A percentile compares a stretch with the other conserved stretches of the same genome.
Conservation (phyloP, 495 filamentous ascomycete species). For the Lepidopterella palustris region DNA sequence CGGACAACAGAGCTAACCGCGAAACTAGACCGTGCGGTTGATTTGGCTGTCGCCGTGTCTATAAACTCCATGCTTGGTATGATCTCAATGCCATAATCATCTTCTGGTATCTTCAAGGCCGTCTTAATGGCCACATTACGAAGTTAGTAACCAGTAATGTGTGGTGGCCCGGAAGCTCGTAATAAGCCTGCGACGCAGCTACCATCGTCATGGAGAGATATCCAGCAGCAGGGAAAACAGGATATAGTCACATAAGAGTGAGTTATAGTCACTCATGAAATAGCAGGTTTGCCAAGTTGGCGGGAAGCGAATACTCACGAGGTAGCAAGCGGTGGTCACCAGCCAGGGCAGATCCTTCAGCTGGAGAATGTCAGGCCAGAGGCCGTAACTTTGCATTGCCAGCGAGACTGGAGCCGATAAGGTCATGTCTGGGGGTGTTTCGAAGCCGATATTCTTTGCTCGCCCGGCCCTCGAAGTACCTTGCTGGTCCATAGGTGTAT, state of each 20-base stretch:
- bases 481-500: constrained; percentile 11
- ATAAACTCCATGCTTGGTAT: constrained; percentile 16
- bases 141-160: constrained; percentile 11
- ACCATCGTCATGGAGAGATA: constrained; percentile 10
- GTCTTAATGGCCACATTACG: constrained; percentile 19
- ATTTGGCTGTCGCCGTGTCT: neutral
- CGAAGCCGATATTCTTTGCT: constrained; percentile 8
- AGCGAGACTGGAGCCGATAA: constrained; percentile 4
- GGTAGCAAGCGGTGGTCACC: constrained; percentile 7
- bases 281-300: too few species aligned
- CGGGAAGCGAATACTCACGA: too few species aligned
- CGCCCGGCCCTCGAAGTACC: constrained; percentile 14
- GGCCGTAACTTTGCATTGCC: constrained; percentile 6
- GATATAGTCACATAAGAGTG: too few species aligned
- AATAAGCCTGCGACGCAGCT: constrained; percentile 1
- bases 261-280: too few species aligned
- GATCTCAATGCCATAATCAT: constrained; percentile 26
- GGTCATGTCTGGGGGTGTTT: constrained; percentile 5
- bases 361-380: constrained; percentile 10
- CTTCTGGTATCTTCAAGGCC: constrained; percentile 23
- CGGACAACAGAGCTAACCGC: constrained; percentile 11
- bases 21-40: constrained; percentile 18
- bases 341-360: constrained; percentile 24
- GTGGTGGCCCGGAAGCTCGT: neutral
- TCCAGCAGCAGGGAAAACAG: constrained; percentile 10